These are phyloP conservation scores for Dryas alaskensis DNA, from an alignment of 306 rosid genomes.

Conservation along the genomic window DNA sequence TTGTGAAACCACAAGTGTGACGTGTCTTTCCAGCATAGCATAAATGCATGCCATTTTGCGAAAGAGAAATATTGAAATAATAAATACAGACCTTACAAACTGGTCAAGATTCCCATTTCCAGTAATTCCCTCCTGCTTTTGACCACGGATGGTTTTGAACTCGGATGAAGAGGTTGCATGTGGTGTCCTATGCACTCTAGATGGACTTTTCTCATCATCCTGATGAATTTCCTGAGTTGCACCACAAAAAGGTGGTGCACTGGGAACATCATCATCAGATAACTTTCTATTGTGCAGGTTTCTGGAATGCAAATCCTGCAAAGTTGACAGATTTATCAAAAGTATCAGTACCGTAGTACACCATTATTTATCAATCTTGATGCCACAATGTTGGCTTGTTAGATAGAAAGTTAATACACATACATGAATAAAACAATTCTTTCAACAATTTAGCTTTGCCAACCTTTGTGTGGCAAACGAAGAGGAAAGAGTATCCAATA, in stretches of 20 bases:
- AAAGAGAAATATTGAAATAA: slow-evolving; percentile 3
- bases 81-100: slow-evolving; percentile 54
- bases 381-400: neutral
- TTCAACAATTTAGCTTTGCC: neutral
- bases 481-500: neutral
- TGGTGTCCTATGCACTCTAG: slow-evolving; percentile 32
- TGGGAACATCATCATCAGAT: slow-evolving; percentile 74
- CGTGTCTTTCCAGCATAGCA: neutral
- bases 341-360: neutral
- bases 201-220: slow-evolving; percentile 38
- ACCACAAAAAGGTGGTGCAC: slow-evolving; percentile 84
- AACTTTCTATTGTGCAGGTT: slow-evolving; percentile 45
- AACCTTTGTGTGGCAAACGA: neutral
- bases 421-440: neutral
- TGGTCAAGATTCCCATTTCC: slow-evolving; percentile 45
- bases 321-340: slow-evolving; percentile 21
- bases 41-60: neutral
- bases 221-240: slow-evolving; percentile 57
- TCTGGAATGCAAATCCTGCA: slow-evolving; percentile 40
- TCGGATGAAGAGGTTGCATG: slow-evolving; percentile 31
- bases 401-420: neutral
- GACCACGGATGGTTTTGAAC: slow-evolving; percentile 31
- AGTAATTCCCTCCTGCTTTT: slow-evolving; percentile 27
- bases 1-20: neutral
- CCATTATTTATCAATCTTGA: neutral